Evolutionary conservation across 2,329 filamentous ascomycete genomes (phyloP).

Genomic region (Aspergillus sp.): DNA sequence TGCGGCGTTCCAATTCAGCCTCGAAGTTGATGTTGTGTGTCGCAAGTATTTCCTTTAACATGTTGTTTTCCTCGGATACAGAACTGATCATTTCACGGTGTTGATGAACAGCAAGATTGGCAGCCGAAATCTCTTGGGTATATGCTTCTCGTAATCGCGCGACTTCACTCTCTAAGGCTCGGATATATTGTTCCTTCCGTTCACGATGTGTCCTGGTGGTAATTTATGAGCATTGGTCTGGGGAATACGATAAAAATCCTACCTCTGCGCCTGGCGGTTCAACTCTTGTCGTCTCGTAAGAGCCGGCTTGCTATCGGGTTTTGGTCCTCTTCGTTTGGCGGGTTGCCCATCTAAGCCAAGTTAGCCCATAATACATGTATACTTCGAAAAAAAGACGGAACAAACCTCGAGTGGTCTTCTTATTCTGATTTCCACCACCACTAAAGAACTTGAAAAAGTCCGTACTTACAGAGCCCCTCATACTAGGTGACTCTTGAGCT

Average conservation of each 20-base stretch:
- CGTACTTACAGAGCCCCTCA: slow-evolving; percentile 20
- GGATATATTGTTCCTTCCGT: slow-evolving; percentile 94
- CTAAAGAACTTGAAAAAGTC: slow-evolving; percentile 56
- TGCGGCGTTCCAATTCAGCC: slow-evolving; percentile 43
- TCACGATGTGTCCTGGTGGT: slow-evolving; percentile 82
- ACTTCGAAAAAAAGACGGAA: background rate
- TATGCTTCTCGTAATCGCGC: slow-evolving; percentile 74
- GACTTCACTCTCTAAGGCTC: slow-evolving; percentile 87
- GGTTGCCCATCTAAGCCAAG: slow-evolving; percentile 69
- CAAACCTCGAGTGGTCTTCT: slow-evolving; percentile 74
- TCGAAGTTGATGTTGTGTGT: slow-evolving; percentile 61
- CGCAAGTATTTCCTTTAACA: slow-evolving; percentile 64
- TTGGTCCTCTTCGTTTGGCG: slow-evolving; percentile 87
- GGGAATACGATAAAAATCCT: slow-evolving; percentile 24
- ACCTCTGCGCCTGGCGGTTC: slow-evolving; percentile 95
- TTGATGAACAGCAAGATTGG: slow-evolving; percentile 47
- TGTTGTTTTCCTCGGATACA: slow-evolving; percentile 74
- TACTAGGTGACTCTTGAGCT: slow-evolving; percentile 4
- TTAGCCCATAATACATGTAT: background rate
- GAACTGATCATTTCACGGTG: slow-evolving; percentile 76
- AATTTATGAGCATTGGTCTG: slow-evolving; percentile 15
- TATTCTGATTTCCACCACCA: slow-evolving; percentile 54
- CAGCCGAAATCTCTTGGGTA: slow-evolving; percentile 67
- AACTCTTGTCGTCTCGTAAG: slow-evolving; percentile 88
- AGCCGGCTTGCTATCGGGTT: slow-evolving; percentile 94